Evolutionary conservation across 805 yeast genomes (phyloP).

Genomic region (Saturnispora diversa): DNA sequence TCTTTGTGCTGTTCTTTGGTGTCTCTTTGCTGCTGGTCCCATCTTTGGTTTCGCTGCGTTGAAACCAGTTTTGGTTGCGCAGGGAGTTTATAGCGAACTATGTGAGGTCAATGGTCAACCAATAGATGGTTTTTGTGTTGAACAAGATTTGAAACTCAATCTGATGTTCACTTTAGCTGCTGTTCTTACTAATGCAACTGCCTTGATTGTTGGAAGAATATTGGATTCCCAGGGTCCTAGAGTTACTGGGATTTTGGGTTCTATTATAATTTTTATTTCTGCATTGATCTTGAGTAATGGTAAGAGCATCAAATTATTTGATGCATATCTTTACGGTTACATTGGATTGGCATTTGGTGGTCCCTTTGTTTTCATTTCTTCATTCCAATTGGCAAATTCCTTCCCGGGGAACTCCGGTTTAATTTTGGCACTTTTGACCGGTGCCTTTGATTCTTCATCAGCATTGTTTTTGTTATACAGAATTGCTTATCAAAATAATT

Average conservation of each 20-base stretch:
- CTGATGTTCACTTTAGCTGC: conserved; percentile 81
- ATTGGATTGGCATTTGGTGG: conserved; percentile 79
- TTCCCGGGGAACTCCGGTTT: conserved; percentile 80
- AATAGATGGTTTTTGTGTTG: conserved; percentile 50
- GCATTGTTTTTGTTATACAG: conserved; percentile 76
- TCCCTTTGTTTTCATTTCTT: conserved; percentile 85
- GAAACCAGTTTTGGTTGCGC: conserved; percentile 69
- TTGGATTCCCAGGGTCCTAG: conserved; percentile 78
- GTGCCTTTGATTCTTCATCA: conserved; percentile 92
- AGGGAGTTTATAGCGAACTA: conserved; percentile 63
- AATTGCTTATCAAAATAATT: conserved; percentile 44
- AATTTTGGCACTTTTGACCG: conserved; percentile 74
- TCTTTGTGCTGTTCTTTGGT: conserved; percentile 74
- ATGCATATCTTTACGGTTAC: conserved; percentile 70
- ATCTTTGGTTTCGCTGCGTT: conserved; percentile 94
- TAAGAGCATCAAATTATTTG: conserved; percentile 30
- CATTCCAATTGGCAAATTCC: conserved; percentile 82
- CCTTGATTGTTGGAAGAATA: conserved; percentile 73
- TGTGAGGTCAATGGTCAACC: conserved; percentile 34
- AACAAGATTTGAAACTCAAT: conserved; percentile 79
- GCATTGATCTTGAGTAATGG: conserved; percentile 30
- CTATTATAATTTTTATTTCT: conserved; percentile 50
- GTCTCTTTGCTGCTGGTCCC: conserved; percentile 86
- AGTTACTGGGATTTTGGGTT: conserved; percentile 68
- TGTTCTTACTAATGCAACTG: conserved; percentile 74